Percentiles rank a stretch among this genome's conserved stretches.
Evolutionary conservation across 257 asterid genomes (phyloP).

Genomic region (Jacaranda mimosifolia): DNA sequence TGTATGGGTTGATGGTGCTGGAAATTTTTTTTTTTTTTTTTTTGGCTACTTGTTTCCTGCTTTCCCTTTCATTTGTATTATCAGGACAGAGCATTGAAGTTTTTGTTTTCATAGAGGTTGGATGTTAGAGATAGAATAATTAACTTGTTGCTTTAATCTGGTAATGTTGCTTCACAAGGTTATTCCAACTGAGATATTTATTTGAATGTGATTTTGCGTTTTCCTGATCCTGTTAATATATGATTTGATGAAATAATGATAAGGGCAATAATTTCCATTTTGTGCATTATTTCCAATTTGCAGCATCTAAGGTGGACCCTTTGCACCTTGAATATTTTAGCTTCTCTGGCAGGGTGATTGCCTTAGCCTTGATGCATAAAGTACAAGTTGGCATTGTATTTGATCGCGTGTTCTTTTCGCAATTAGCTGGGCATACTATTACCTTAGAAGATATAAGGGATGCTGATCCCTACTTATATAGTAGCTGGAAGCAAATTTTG

Average conservation of each 20-base stretch:
- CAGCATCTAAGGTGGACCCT: conserved; percentile 96
- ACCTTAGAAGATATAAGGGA: conserved; percentile 82
- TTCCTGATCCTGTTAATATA: conserved; percentile 5
- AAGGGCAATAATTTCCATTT: conserved; percentile 34
- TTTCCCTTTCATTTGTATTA: neutral
- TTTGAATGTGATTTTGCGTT: conserved; percentile 2
- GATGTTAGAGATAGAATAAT: neutral
- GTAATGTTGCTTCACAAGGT: conserved; percentile 23
- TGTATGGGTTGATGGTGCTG: neutral
- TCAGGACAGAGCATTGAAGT: neutral
- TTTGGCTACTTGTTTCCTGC: neutral
- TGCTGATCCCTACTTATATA: conserved; percentile 87
- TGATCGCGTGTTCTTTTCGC: conserved; percentile 83
- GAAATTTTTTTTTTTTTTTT: neutral
- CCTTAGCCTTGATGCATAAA: conserved; percentile 92
- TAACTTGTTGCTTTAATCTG: conserved; percentile 18
- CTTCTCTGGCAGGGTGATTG: conserved; percentile 90
- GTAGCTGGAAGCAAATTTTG: conserved; percentile 90
- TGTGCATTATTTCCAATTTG: conserved; percentile 40
- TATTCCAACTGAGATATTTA: neutral
- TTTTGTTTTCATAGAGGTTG: neutral
- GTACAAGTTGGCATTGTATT: conserved; percentile 90
- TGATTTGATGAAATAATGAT: conserved; percentile 26
- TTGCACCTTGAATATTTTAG: conserved; percentile 85
- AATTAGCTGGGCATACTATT: conserved; percentile 70